Base-by-base conservation (phyloP, 192 early-diverging fungal species). In the Backusella morwellensis region DNA sequence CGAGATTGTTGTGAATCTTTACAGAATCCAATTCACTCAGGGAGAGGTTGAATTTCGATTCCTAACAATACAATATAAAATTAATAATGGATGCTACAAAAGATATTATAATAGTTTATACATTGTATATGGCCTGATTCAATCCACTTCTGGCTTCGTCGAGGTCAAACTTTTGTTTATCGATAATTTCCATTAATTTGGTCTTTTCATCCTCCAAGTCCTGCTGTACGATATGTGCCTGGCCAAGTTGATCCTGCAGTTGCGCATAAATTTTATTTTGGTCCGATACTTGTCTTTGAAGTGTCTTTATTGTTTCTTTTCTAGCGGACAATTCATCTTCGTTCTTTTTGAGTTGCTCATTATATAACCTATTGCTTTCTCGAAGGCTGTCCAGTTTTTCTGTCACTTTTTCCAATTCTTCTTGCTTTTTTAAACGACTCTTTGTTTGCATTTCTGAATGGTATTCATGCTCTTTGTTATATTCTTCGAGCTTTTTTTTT, bases 101-200 rank as follows among this genome's bases (percentile, higher is more conserved):
- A 7, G 23, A 8, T 4, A 26, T 29, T 29, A 12, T 29, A 14
- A 59, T 11, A 59, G 47, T 29, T 17, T 52, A 52, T 56, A 56
- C 23, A 26, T 59, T 26, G 23, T 23, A 26, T 23, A 50, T 50
- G 17, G 47, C 47, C 19, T 50, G 47, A 6, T 15, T n/a, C 19
- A 69, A 36, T 17, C 35, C 35, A 21, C 35, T 81, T 59, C 80
- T 63, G 14, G 76, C 76, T 36, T 84, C 83, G n/a, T 84, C 80
- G 44, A 84, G 59, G 32, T 84, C 83, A 72, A 66, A 72, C 41
- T 74, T 81, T 35, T 82, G 72, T 59, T 75, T 74, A 74, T 84
- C 81, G 54, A 84, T 82, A 4, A 78, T 79, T 56, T 77, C 77
- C 59, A 77, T 76, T 0, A 84, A 66, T 23, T 38, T 42, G 7